Conservation (phyloP, 2,329 filamentous ascomycete species). For the Chaetomium sp. region DNA sequence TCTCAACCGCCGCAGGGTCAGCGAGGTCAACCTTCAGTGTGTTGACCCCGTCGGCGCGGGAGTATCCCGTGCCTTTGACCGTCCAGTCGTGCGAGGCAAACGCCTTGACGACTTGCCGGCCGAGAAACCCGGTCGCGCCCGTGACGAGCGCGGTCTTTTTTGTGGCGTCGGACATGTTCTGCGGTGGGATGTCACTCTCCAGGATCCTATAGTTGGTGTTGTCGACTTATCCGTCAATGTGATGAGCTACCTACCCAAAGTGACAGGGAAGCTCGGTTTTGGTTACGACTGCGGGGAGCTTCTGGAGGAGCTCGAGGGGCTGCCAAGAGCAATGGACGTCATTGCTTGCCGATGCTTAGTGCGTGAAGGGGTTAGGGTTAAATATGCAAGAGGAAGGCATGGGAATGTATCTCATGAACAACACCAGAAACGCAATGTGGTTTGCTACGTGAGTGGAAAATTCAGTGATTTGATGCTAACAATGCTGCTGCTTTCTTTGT, state of each 20-base stretch:
- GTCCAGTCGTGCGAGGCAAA: slow-evolving; percentile 61
- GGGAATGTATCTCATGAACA: not conserved
- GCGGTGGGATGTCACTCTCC: too few species aligned
- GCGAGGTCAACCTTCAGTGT: slow-evolving; percentile 55
- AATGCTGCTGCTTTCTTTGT: not conserved
- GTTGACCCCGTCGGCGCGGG: slow-evolving; percentile 62
- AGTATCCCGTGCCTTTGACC: slow-evolving; percentile 68
- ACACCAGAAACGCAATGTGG: not conserved
- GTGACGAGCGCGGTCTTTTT: slow-evolving; percentile 63
- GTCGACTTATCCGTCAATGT: too few species aligned
- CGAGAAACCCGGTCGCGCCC: slow-evolving; percentile 77
- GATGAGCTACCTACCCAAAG: too few species aligned
- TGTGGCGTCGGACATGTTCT: not conserved
- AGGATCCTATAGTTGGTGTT: too few species aligned
- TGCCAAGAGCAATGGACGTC: not conserved
- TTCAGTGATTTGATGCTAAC: not conserved
- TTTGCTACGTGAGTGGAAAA: not conserved
- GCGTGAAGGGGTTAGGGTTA: not conserved
- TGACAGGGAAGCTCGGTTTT: too few species aligned
- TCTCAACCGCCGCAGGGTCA: slow-evolving; percentile 41
- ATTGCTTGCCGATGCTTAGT: not conserved
- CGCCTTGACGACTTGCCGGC: slow-evolving; percentile 66
- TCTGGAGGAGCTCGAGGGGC: not conserved
- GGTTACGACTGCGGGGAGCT: not conserved
- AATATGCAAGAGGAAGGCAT: not conserved